Percentiles rank a stretch among this genome's conserved stretches.
Conservation (phyloP, 163 green algal species). For the Coccomyxa subellipsoidea region DNA sequence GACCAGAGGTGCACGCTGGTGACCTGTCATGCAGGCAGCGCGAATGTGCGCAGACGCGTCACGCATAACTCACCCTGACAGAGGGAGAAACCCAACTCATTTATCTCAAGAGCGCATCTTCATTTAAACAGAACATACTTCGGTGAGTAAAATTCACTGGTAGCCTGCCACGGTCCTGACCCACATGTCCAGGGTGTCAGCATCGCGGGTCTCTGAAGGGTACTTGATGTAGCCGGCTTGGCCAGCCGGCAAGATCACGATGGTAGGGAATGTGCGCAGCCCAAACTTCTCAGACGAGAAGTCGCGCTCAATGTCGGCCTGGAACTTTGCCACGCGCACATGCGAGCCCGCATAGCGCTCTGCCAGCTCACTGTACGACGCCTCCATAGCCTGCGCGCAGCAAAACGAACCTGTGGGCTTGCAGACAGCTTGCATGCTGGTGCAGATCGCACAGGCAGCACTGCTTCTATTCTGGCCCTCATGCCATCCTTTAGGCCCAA, state of each 20-base stretch:
- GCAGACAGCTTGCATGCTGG: background rate
- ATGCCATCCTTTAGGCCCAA: too few relatives aligned
- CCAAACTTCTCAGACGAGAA: conserved; percentile 75
- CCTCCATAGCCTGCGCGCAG: conserved; percentile 64
- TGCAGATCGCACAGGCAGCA: background rate
- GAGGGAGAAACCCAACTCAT: too few relatives aligned
- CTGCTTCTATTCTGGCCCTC: background rate
- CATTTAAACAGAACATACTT: background rate
- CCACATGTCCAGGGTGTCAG: conserved; percentile 84
- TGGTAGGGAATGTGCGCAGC: conserved; percentile 90
- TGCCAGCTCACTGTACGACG: conserved; percentile 66
- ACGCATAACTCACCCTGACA: too few relatives aligned
- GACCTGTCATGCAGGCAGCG: background rate
- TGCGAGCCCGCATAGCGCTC: conserved; percentile 51
- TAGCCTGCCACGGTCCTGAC: conserved; percentile 56
- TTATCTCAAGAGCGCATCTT: too few relatives aligned
- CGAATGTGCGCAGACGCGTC: background rate
- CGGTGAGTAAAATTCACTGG: background rate
- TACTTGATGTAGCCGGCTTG: conserved; percentile 45
- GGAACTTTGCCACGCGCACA: conserved; percentile 82
- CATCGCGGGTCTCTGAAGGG: conserved; percentile 78
- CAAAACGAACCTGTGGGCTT: background rate
- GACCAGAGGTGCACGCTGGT: background rate
- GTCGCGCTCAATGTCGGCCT: conserved; percentile 87
- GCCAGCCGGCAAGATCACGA: conserved; percentile 79